Evolutionary conservation across 495 filamentous ascomycete genomes (phyloP).

Genomic region (Parmelia sp.): DNA sequence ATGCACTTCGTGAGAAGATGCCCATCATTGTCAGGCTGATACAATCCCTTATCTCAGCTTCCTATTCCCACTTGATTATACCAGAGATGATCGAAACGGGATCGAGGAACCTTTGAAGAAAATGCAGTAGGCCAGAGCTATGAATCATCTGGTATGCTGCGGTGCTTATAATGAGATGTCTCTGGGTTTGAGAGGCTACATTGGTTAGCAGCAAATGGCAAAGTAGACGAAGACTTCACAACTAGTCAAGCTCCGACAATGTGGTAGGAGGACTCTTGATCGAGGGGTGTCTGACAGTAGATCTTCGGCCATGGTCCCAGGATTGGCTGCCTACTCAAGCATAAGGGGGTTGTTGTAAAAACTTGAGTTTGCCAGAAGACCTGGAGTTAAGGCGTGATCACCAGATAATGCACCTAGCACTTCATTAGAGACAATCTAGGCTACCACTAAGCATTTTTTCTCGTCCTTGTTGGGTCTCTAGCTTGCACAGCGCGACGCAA

Average conservation of each 20-base stretch:
- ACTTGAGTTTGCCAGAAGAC: slow-evolving; percentile 13
- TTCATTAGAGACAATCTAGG: too few relatives aligned
- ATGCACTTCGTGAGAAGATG: not conserved
- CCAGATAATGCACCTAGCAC: too few relatives aligned
- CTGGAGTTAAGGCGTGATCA: not conserved
- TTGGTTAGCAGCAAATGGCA: slow-evolving; percentile 11
- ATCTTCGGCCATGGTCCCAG: slow-evolving; percentile 6
- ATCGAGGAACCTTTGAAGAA: slow-evolving; percentile 14
- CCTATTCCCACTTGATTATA: slow-evolving; percentile 46
- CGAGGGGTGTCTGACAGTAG: not conserved
- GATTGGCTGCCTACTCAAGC: slow-evolving; percentile 3
- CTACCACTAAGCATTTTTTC: too few relatives aligned
- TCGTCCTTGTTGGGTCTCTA: too few relatives aligned
- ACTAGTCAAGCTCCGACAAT: slow-evolving; percentile 25
- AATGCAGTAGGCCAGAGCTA: slow-evolving; percentile 1
- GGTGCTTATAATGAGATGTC: slow-evolving; percentile 19
- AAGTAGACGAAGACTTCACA: not conserved
- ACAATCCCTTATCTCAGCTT: slow-evolving; percentile 44
- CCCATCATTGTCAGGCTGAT: not conserved
- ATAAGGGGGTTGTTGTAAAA: slow-evolving; percentile 2
- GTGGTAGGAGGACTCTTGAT: slow-evolving; percentile 22
- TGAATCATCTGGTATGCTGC: not conserved
- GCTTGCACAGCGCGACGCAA: too few relatives aligned
- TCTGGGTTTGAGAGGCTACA: slow-evolving; percentile 18
- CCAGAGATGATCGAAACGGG: slow-evolving; percentile 41